Conservation (phyloP, 768 basidiomycete species). For the Piloderma croceum region DNA sequence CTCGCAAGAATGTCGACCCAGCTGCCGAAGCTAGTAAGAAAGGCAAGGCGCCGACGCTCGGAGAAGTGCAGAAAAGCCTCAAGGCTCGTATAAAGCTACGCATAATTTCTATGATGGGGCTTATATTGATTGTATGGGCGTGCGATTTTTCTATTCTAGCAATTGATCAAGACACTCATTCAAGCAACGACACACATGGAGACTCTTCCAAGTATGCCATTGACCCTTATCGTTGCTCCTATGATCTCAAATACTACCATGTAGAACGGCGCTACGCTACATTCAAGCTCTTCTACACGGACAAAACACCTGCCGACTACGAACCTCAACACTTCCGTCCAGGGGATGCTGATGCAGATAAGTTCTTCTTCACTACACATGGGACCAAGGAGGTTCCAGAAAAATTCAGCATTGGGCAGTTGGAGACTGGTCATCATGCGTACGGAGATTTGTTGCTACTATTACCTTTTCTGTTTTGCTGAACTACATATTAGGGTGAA, state of each 20-base stretch:
- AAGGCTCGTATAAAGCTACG: slow-evolving; percentile 42
- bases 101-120: neutral
- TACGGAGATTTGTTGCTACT: slow-evolving; percentile 24
- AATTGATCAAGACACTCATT: slow-evolving; percentile 71
- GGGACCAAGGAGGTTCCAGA: slow-evolving; percentile 68
- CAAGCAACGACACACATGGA: slow-evolving; percentile 80
- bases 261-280: slow-evolving; percentile 79
- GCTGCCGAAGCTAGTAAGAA: slow-evolving; percentile 51
- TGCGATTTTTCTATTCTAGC: slow-evolving; percentile 33
- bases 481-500: slow-evolving; percentile 46
- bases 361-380: slow-evolving; percentile 80
- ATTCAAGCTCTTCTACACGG: slow-evolving; percentile 83
- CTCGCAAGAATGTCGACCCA: slow-evolving; percentile 42
- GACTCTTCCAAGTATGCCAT: slow-evolving; percentile 59
- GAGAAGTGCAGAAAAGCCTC: slow-evolving; percentile 77
- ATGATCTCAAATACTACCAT: slow-evolving; percentile 3
- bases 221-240: neutral
- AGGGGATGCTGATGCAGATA: slow-evolving; percentile 67
- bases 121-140: neutral
- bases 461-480: slow-evolving; percentile 1
- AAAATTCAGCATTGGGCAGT: slow-evolving; percentile 57
- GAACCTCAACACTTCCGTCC: slow-evolving; percentile 77
- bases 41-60: slow-evolving; percentile 65
- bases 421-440: slow-evolving; percentile 74
- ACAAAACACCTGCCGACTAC: slow-evolving; percentile 73